Conservation (phyloP, 1,139 yeast species). For the Suhomyces panamericanus region DNA sequence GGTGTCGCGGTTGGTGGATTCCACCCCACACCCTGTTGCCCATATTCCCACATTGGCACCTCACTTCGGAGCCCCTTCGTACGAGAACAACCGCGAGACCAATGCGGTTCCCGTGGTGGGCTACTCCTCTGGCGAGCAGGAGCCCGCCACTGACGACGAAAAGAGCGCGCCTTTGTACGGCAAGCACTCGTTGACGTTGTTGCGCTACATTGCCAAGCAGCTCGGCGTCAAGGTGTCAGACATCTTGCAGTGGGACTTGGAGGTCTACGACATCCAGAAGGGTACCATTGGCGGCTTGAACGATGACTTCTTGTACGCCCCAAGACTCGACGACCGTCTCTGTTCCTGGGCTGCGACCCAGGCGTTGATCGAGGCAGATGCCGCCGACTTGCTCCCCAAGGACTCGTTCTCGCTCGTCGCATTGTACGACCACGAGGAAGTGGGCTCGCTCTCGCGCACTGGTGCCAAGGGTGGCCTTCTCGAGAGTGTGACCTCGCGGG, state of each 20-base stretch:
- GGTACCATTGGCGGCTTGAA: conserved; percentile 62
- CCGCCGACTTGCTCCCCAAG: conserved; percentile 21
- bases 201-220: conserved; percentile 55
- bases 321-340: conserved; percentile 65
- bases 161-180: conserved; percentile 60
- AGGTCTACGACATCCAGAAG: conserved; percentile 62
- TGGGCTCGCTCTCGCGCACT: conserved; percentile 59
- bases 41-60: conserved; percentile 66
- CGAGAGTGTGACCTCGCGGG: conserved; percentile 44
- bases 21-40: conserved; percentile 64
- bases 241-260: conserved; percentile 59
- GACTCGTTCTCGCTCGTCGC: conserved; percentile 51
- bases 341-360: conserved; percentile 61
- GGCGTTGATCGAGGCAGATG: conserved; percentile 47
- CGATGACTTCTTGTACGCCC: conserved; percentile 62
- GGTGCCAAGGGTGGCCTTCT: conserved; percentile 59
- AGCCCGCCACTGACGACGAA: conserved; percentile 56
- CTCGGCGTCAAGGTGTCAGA: conserved; percentile 52
- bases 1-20: conserved; percentile 48
- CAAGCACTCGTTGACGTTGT: conserved; percentile 54
- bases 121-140: conserved; percentile 31
- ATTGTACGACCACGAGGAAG: conserved; percentile 62
- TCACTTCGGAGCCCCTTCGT: conserved; percentile 56
- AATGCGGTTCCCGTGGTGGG: conserved; percentile 65
- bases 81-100: conserved; percentile 58